phyloP scores from a whole-genome alignment of 768 basidiomycete species.

The Macrolepiota dolichaula region DNA sequence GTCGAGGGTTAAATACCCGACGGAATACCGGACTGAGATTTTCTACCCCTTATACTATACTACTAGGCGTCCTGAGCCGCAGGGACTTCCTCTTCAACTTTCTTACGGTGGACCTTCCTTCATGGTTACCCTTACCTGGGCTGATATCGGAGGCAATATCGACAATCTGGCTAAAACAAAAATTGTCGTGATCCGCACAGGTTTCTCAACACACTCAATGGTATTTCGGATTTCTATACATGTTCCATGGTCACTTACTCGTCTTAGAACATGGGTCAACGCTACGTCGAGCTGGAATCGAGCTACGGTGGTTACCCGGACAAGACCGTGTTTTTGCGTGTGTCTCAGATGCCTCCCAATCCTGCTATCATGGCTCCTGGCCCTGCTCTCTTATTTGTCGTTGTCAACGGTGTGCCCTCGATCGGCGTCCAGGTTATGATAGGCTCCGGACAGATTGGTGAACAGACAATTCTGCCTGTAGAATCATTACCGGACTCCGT shows the following conservation, averaged over 20 bases:
- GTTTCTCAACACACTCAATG: conserved; percentile 77
- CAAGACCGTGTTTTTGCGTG: conserved; percentile 53
- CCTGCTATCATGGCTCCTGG: conserved; percentile 69
- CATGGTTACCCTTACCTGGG: conserved; percentile 51
- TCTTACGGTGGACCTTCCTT: conserved; percentile 79
- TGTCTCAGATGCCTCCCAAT: conserved; percentile 72
- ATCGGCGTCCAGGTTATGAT: conserved; percentile 70
- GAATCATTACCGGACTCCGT: too few species aligned
- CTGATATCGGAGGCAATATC: conserved; percentile 48
- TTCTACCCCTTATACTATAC: conserved; percentile 41
- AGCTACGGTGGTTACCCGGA: conserved; percentile 59
- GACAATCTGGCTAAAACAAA: conserved; percentile 48
- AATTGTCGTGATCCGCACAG: conserved; percentile 56
- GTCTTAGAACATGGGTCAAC: conserved; percentile 62
- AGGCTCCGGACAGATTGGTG: conserved; percentile 66
- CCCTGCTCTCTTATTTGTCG: conserved; percentile 67
- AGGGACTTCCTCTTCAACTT: conserved; percentile 49
- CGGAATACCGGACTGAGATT: conserved; percentile 36
- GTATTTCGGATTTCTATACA: too few species aligned
- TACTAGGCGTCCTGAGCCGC: conserved; percentile 52
- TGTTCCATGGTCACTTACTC: too few species aligned
- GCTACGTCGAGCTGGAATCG: conserved; percentile 61
- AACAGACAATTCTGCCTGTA: conserved; percentile 37
- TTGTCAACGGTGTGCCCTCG: conserved; percentile 74
- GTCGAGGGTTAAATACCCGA: conserved; percentile 51